Evolutionary conservation across 345 rosid species (phyloP).

Genomic region (Syzygium jambos): DNA sequence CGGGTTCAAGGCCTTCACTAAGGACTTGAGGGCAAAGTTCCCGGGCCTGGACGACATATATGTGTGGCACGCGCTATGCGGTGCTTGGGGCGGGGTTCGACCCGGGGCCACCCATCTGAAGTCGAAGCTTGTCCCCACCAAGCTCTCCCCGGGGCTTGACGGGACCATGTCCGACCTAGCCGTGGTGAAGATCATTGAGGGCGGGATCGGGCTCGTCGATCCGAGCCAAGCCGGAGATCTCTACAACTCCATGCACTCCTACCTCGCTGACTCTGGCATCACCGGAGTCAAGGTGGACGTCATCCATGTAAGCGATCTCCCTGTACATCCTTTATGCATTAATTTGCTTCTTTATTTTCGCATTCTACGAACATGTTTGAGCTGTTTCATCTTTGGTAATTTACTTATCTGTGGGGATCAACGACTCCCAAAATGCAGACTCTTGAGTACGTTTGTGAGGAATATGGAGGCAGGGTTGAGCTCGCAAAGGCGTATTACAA

Average conservation of each 20-base stretch:
- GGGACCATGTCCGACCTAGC: slow-evolving; percentile 77
- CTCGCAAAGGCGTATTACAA: slow-evolving; percentile 62
- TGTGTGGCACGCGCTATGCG: slow-evolving; percentile 86
- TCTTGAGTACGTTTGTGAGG: slow-evolving; percentile 66
- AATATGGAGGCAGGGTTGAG: slow-evolving; percentile 78
- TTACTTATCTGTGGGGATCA: not conserved
- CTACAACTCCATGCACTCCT: slow-evolving; percentile 76
- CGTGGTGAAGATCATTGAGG: slow-evolving; percentile 62
- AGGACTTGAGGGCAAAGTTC: slow-evolving; percentile 56
- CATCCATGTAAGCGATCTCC: slow-evolving; percentile 49
- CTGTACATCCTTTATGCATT: not conserved
- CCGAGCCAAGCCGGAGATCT: slow-evolving; percentile 61
- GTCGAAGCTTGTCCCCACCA: slow-evolving; percentile 29
- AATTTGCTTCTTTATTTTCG: not conserved
- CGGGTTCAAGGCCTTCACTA: slow-evolving; percentile 57
- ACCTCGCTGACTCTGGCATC: slow-evolving; percentile 56
- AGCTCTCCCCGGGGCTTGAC: slow-evolving; percentile 47
- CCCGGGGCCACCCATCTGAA: slow-evolving; percentile 46
- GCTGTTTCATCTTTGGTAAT: not conserved
- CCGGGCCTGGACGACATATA: slow-evolving; percentile 61
- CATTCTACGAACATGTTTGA: not conserved
- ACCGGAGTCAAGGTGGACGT: slow-evolving; percentile 84
- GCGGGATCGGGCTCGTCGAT: slow-evolving; percentile 67
- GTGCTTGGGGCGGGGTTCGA: slow-evolving; percentile 89
- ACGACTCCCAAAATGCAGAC: slow-evolving; percentile 11